These are phyloP conservation scores for Pittosporum tobira DNA, from an alignment of 129 eudicot genomes.

Conservation along the genomic window DNA sequence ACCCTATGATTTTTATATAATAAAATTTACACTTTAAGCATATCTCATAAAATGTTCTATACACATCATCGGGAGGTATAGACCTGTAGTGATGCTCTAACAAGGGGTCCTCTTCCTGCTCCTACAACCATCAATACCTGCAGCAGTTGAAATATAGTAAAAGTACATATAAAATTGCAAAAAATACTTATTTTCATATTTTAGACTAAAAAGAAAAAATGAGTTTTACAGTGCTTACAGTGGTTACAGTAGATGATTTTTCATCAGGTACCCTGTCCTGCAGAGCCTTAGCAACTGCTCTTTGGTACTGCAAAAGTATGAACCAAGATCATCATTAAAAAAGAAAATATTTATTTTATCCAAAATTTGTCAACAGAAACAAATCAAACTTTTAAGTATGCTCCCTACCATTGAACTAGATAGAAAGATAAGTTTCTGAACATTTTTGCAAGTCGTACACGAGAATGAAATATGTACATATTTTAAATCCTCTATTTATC, in stretches of 20 bases:
- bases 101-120: slow-evolving; percentile 99
- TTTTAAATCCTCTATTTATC: too few relatives aligned
- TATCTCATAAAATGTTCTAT: slow-evolving; percentile 1
- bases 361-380: too few relatives aligned
- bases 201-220: too few relatives aligned
- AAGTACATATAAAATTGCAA: background rate
- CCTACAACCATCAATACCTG: slow-evolving; percentile 99
- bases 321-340: slow-evolving; percentile 4
- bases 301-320: slow-evolving; percentile 57
- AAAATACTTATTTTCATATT: too few relatives aligned
- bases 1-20: too few relatives aligned
- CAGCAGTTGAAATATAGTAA: background rate
- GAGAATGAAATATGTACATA: too few relatives aligned
- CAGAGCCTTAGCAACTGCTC: slow-evolving; percentile 84
- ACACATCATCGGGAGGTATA: background rate
- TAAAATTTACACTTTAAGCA: background rate
- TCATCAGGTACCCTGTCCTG: slow-evolving; percentile 82
- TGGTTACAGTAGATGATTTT: slow-evolving; percentile 43
- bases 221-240: slow-evolving; percentile 43
- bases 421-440: too few relatives aligned
- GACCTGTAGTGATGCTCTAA: slow-evolving; percentile 93
- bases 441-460: too few relatives aligned
- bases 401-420: too few relatives aligned
- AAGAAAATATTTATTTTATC: background rate
- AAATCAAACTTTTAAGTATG: too few relatives aligned